These are phyloP conservation scores for Pseudogymnoascus sp. DNA, from an alignment of 2,329 filamentous ascomycete species.

Conservation along the genomic window DNA sequence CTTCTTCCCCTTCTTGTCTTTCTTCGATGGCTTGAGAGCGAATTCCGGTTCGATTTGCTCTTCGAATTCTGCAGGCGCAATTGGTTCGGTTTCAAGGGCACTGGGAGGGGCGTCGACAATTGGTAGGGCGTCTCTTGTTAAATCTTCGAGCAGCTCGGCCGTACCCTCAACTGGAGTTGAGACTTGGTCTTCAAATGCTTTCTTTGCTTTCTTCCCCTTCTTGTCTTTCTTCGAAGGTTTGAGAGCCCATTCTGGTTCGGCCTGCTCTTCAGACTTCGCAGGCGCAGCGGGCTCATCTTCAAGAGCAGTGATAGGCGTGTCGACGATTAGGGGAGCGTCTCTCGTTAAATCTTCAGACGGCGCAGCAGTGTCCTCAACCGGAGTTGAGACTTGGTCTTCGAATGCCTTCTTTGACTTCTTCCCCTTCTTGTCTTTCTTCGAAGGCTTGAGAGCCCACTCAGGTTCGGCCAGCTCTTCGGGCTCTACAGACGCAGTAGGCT, in stretches of 20 bases:
- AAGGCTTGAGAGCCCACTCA: not conserved
- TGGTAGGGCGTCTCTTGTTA: not conserved
- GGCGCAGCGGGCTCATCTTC: not conserved
- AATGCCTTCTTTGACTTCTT: slow-evolving; percentile 29
- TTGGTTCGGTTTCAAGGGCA: not conserved
- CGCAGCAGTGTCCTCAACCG: not conserved
- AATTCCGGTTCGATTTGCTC: not conserved
- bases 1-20: slow-evolving; percentile 34
- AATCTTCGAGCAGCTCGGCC: not conserved
- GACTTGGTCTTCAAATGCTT: not conserved
- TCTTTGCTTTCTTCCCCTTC: slow-evolving; percentile 31
- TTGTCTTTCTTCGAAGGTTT: slow-evolving; percentile 14
- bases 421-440: slow-evolving; percentile 19
- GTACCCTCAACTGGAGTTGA: not conserved
- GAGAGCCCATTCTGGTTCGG: not conserved
- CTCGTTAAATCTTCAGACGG: not conserved
- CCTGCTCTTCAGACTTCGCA: not conserved
- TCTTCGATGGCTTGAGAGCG: slow-evolving; percentile 21
- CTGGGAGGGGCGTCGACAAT: not conserved
- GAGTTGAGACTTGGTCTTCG: not conserved
- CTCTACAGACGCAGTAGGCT: not conserved
- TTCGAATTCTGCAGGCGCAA: not conserved
- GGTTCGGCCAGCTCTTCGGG: not conserved
- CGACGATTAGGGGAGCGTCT: not conserved
- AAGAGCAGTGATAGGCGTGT: not conserved